Conservation (phyloP, 2,329 filamentous ascomycete species). For the Xylaria digitata region DNA sequence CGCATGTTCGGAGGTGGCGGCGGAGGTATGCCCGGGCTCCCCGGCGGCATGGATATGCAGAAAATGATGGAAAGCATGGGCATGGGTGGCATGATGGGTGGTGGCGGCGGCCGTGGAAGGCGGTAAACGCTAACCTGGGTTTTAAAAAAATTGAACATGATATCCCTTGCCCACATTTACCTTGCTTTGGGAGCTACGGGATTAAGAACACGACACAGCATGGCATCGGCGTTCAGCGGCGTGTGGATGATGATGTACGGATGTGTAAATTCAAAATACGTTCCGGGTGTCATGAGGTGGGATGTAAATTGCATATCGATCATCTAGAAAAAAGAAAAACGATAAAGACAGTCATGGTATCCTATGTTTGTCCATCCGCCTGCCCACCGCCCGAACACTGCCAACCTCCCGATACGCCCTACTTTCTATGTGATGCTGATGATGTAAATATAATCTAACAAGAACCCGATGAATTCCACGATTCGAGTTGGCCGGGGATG, state of each 20-base stretch:
- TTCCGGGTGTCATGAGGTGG: background rate
- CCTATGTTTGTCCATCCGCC: constrained; percentile 1
- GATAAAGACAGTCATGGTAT: constrained; percentile 2
- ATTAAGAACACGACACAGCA: constrained; percentile 20
- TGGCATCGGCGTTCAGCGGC: constrained; percentile 34
- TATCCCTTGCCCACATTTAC: background rate
- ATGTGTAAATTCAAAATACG: constrained; percentile 11
- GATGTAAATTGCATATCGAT: constrained; percentile 12
- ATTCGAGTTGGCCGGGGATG: background rate
- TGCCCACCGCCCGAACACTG: background rate
- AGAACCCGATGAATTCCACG: background rate
- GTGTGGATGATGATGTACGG: constrained; percentile 18
- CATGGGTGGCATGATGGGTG: constrained; percentile 67
- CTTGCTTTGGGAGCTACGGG: background rate
- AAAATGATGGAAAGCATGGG: constrained; percentile 82
- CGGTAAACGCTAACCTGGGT: constrained; percentile 34
- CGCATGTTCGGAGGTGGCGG: constrained; percentile 86
- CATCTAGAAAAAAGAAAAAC: background rate
- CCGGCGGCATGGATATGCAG: constrained; percentile 79
- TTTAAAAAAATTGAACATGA: constrained; percentile 11
- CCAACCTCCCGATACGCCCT: background rate
- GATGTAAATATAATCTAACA: background rate
- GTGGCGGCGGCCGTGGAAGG: constrained; percentile 51
- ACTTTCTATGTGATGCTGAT: background rate
- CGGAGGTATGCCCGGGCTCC: constrained; percentile 67